Conservation (phyloP, 2,329 filamentous ascomycete species). For the Penicillium griseofulvum region DNA sequence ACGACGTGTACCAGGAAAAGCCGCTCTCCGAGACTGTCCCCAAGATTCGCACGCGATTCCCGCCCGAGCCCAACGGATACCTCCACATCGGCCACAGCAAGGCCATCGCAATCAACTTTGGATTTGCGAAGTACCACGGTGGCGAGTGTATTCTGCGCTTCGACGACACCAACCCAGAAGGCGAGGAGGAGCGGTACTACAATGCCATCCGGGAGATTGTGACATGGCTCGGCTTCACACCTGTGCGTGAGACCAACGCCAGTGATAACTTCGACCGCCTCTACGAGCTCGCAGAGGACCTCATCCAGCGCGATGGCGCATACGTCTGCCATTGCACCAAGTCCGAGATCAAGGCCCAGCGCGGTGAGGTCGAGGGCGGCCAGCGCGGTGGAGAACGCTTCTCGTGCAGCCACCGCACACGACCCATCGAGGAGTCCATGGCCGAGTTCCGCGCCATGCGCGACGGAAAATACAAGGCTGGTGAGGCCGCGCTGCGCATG, state of each 20-base stretch:
- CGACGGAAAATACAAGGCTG: conserved; percentile 83
- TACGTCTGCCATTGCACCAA: conserved; percentile 86
- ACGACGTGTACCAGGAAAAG: conserved; percentile 67
- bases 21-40: conserved; percentile 43
- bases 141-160: conserved; percentile 76
- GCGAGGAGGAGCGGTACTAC: conserved; percentile 88
- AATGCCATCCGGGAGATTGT: conserved; percentile 85
- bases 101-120: conserved; percentile 94
- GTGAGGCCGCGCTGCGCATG: conserved; percentile 85
- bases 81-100: conserved; percentile 93
- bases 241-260: conserved; percentile 76
- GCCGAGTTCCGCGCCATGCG: conserved; percentile 84
- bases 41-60: conserved; percentile 65
- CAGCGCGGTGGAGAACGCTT: conserved; percentile 64
- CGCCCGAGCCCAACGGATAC: conserved; percentile 88
- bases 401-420: conserved; percentile 75
- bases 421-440: conserved; percentile 72
- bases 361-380: conserved; percentile 70
- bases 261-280: conserved; percentile 87
- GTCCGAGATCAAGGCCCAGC: conserved; percentile 79
- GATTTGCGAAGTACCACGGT: conserved; percentile 80
- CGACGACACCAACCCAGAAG: conserved; percentile 94
- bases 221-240: conserved; percentile 78
- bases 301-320: conserved; percentile 67
- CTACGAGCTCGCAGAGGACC: conserved; percentile 82